phyloP scores from a whole-genome alignment of 2,329 filamentous ascomycete species.

The Colletotrichum sp. region DNA sequence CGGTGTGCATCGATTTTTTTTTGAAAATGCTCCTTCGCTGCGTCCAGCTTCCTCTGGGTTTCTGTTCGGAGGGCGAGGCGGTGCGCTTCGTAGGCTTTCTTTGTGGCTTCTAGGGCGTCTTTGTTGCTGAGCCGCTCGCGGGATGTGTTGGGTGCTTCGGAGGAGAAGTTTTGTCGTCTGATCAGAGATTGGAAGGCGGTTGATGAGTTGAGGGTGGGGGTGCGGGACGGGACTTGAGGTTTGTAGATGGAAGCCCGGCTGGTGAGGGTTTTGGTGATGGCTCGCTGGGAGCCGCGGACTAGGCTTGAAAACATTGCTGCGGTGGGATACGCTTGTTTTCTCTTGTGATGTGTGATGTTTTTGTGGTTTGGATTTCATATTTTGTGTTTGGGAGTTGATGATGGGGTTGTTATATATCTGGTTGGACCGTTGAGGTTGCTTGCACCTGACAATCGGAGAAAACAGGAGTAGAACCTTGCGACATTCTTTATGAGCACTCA shows the following conservation, averaged over 20 bases:
- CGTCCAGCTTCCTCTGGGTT: not conserved
- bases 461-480: not conserved
- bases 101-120: not conserved
- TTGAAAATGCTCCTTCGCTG: not conserved
- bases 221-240: not conserved
- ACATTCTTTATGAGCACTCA: rapidly evolving
- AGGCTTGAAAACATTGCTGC: rapidly evolving
- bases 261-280: not conserved
- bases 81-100: not conserved
- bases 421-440: not conserved
- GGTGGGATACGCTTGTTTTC: rapidly evolving
- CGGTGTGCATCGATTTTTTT: rapidly evolving
- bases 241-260: rapidly evolving
- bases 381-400: not conserved
- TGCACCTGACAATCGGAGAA: not conserved
- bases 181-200: not conserved
- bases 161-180: not conserved
- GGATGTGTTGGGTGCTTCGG: rapidly evolving
- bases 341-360: not conserved
- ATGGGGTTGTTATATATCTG: not conserved
- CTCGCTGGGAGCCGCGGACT: not conserved
- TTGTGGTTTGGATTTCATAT: not conserved
- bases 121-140: rapidly evolving
- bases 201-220: rapidly evolving
- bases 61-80: not conserved